These are phyloP conservation scores for Grigorovia yakushimaensis DNA, from an alignment of 805 yeast genomes.

Conservation along the genomic window DNA sequence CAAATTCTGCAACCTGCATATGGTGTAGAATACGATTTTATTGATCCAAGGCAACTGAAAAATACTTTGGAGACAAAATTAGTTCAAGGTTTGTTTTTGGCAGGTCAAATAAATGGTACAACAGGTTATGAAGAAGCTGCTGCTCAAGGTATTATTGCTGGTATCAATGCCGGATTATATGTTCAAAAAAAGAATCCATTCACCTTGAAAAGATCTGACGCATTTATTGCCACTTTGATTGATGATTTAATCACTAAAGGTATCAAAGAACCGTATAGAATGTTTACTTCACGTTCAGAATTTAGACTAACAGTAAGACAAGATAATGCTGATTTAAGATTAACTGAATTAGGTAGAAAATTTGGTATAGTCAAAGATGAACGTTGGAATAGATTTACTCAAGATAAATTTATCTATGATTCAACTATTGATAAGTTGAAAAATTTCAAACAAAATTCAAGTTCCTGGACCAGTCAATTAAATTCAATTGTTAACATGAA, in stretches of 20 bases:
- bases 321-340: constrained; percentile 85
- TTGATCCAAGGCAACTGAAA: constrained; percentile 82
- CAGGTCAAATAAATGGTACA: constrained; percentile 98
- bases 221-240: constrained; percentile 83
- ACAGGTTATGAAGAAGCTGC: constrained; percentile 99
- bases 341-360: constrained; percentile 58
- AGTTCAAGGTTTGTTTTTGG: constrained; percentile 70
- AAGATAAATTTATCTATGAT: constrained; percentile 38
- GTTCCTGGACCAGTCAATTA: constrained; percentile 51
- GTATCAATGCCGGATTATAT: constrained; percentile 79
- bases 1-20: constrained; percentile 91
- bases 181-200: constrained; percentile 32
- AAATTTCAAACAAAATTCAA: constrained; percentile 39
- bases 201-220: constrained; percentile 63
- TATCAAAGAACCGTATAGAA: constrained; percentile 92
- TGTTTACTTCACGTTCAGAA: constrained; percentile 96
- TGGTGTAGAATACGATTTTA: constrained; percentile 97
- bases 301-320: constrained; percentile 83
- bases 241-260: constrained; percentile 95
- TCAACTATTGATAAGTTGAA: constrained; percentile 38
- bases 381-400: constrained; percentile 41
- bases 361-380: constrained; percentile 57
- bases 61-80: constrained; percentile 73
- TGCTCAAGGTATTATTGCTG: constrained; percentile 92
- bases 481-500: constrained; percentile 44